These are phyloP conservation scores for Penstemon davidsonii DNA, from an alignment of 257 asterid genomes.

Conservation along the genomic window DNA sequence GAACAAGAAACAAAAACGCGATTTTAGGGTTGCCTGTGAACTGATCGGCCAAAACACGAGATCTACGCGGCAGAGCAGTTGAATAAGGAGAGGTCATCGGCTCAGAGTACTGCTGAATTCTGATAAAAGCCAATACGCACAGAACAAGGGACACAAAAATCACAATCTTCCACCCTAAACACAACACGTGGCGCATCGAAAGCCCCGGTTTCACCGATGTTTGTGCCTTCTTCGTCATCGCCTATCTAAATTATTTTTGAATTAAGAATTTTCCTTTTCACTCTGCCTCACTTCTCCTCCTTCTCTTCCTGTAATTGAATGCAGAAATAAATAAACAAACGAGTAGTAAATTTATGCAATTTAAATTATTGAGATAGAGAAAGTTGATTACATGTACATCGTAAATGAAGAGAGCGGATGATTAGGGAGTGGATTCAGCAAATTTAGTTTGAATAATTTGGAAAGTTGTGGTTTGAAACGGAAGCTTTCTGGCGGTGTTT, in stretches of 20 bases:
- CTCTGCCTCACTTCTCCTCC: slow-evolving; percentile 39
- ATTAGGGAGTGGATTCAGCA: slow-evolving; percentile 17
- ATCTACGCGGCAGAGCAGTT: slow-evolving; percentile 36
- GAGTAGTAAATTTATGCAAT: background rate
- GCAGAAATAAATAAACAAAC: background rate
- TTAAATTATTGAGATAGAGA: slow-evolving; percentile 15
- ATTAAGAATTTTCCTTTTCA: slow-evolving; percentile 24
- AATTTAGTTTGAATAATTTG: background rate
- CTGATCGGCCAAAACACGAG: slow-evolving; percentile 38
- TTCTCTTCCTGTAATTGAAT: slow-evolving; percentile 40
- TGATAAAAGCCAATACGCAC: slow-evolving; percentile 59
- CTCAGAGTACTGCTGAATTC: slow-evolving; percentile 63
- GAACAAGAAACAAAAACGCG: slow-evolving; percentile 74
- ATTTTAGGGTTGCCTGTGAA: slow-evolving; percentile 69
- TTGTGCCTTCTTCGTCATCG: slow-evolving; percentile 44
- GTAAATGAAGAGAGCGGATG: slow-evolving; percentile 25
- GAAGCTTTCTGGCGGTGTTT: slow-evolving; percentile 36
- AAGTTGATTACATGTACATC: slow-evolving; percentile 23
- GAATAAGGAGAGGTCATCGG: slow-evolving; percentile 31
- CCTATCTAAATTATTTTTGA: slow-evolving; percentile 21
- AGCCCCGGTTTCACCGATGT: slow-evolving; percentile 45
- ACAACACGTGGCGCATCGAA: slow-evolving; percentile 51
- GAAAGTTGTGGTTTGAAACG: slow-evolving; percentile 27
- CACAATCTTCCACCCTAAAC: slow-evolving; percentile 74
- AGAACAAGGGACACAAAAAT: slow-evolving; percentile 47